phyloP scores from a whole-genome alignment of 2,329 filamentous ascomycete genomes.

The Lasiodiplodia hormozganensis region DNA sequence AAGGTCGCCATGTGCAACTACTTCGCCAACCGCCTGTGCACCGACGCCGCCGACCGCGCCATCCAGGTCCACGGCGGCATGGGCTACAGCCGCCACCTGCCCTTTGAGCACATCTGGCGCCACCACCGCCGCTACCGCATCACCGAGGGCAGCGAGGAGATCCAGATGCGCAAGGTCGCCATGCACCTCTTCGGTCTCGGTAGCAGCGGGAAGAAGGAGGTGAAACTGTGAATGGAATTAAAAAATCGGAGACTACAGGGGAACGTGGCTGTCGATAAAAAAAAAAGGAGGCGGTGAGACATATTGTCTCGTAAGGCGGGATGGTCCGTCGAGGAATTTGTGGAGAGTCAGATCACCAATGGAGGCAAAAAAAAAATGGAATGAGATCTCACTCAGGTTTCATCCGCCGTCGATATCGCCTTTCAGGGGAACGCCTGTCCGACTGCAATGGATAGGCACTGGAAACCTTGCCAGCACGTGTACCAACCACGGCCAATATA shows the following conservation, averaged over 20 bases:
- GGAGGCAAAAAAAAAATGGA: too few relatives aligned
- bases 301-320: too few relatives aligned
- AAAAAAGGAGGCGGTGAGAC: too few relatives aligned
- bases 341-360: too few relatives aligned
- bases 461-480: too few relatives aligned
- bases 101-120: constrained; percentile 71
- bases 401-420: too few relatives aligned
- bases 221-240: constrained; percentile 38
- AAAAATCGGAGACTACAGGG: background rate
- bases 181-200: constrained; percentile 64
- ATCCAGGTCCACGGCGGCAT: constrained; percentile 69
- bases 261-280: too few relatives aligned
- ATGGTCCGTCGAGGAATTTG: too few relatives aligned
- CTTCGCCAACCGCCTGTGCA: constrained; percentile 67
- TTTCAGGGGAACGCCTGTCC: too few relatives aligned
- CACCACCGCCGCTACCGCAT: constrained; percentile 69
- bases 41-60: constrained; percentile 66
- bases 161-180: constrained; percentile 70
- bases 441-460: too few relatives aligned
- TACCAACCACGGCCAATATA: too few relatives aligned
- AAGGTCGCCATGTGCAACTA: constrained; percentile 72
- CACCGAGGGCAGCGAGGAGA: constrained; percentile 70
- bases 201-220: constrained; percentile 45
- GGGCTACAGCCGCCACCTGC: constrained; percentile 64
- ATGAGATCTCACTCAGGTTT: too few relatives aligned